Evolutionary conservation across 768 basidiomycete species (phyloP).

Genomic region (Xanthoconium purpureum): DNA sequence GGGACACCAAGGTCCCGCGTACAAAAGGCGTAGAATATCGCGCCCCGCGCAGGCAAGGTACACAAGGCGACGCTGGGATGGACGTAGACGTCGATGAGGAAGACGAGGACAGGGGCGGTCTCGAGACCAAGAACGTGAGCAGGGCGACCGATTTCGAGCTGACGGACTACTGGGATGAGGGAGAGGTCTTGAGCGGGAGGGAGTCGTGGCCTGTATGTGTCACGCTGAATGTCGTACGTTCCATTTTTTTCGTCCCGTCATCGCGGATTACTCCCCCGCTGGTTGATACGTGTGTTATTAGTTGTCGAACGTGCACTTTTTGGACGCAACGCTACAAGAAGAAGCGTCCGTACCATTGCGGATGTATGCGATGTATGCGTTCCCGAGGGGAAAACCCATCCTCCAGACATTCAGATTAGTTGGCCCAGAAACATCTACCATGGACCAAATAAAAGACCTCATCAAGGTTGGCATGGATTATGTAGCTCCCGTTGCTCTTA

Average conservation of each 20-base stretch:
- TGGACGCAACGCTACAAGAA: constrained; percentile 73
- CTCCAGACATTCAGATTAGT: constrained; percentile 65
- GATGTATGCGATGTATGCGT: constrained; percentile 64
- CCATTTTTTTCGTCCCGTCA: not conserved
- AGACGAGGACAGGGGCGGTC: constrained; percentile 40
- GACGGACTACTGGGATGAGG: constrained; percentile 85
- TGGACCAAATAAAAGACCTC: constrained; percentile 46
- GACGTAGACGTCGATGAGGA: constrained; percentile 45
- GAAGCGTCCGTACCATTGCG: constrained; percentile 63
- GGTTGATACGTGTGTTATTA: constrained; percentile 23
- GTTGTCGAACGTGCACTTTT: constrained; percentile 59
- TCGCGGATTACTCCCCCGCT: not conserved
- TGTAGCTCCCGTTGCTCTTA: not conserved
- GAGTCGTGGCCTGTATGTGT: constrained; percentile 74
- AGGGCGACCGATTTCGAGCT: constrained; percentile 80
- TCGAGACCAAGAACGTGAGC: constrained; percentile 50
- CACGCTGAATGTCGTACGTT: constrained; percentile 72
- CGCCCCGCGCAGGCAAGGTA: constrained; percentile 33
- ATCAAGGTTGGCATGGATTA: constrained; percentile 45
- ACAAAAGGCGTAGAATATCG: constrained; percentile 72
- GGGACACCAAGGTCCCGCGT: constrained; percentile 76
- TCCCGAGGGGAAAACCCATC: constrained; percentile 38
- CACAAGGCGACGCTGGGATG: constrained; percentile 41
- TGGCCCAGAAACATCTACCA: constrained; percentile 58
- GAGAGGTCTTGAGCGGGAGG: constrained; percentile 58